Conservation (phyloP, 768 basidiomycete species). For the Lanmaoa rubissima region DNA sequence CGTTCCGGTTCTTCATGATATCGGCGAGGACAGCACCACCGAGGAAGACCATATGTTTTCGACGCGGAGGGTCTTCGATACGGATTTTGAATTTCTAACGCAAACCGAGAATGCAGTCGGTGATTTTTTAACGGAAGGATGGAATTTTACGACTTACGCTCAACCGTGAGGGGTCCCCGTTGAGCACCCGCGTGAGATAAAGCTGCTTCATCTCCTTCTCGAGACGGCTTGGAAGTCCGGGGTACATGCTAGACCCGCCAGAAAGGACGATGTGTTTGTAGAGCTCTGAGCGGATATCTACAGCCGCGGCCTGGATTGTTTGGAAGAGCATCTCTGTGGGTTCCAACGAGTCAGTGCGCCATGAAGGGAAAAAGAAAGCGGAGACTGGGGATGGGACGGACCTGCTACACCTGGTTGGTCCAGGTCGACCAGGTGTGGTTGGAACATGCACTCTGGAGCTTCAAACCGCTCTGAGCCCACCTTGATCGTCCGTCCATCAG, state of each 20-base stretch:
- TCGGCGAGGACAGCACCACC: conserved; percentile 98
- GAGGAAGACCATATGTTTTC: conserved; percentile 99
- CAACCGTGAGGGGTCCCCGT: conserved; percentile 76
- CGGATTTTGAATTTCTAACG: conserved; percentile 97
- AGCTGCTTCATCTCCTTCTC: conserved; percentile 99
- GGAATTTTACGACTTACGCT: conserved; percentile 57
- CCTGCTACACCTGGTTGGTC: conserved; percentile 97
- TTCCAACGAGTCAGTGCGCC: background rate
- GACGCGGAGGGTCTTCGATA: conserved; percentile 95
- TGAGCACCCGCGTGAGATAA: conserved; percentile 88
- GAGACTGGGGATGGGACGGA: conserved; percentile 32
- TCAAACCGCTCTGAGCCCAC: conserved; percentile 98
- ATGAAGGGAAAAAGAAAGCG: background rate
- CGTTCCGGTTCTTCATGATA: conserved; percentile 93
- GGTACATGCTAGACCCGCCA: conserved; percentile 98
- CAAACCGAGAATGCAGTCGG: background rate
- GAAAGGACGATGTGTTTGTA: conserved; percentile 99
- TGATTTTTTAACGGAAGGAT: background rate
- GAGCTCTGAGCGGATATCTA: conserved; percentile 85
- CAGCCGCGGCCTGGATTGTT: conserved; percentile 88
- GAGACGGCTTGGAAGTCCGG: conserved; percentile 91
- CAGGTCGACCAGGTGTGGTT: conserved; percentile 94
- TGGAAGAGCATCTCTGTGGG: conserved; percentile 89
- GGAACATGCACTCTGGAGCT: conserved; percentile 99
- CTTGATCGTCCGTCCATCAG: conserved; percentile 95